Evolutionary conservation across 2,329 filamentous ascomycete species (phyloP).

Genomic region (Stylonectria norvegica): DNA sequence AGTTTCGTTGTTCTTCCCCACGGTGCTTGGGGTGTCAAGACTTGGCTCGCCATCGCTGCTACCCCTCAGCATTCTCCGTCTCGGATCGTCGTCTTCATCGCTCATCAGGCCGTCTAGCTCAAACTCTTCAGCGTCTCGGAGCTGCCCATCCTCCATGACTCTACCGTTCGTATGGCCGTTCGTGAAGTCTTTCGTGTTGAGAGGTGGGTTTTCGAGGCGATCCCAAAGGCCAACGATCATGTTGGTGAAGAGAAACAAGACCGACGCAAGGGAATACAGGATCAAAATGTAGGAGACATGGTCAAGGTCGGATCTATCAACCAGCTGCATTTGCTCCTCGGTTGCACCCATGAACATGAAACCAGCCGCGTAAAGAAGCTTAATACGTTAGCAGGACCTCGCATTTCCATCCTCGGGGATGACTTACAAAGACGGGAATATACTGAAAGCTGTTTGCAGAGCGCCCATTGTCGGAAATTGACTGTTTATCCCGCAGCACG

Average conservation of each 20-base stretch:
- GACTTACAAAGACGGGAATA: conserved; percentile 55
- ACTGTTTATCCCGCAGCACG: conserved; percentile 69
- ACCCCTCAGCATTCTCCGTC: conserved; percentile 36
- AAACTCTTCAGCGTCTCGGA: conserved; percentile 85
- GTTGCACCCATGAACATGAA: conserved; percentile 98
- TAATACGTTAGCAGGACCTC: conserved; percentile 9
- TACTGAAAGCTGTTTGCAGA: conserved; percentile 63
- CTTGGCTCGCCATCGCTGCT: conserved; percentile 27
- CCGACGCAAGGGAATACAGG: conserved; percentile 82
- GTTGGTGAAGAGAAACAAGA: conserved; percentile 87
- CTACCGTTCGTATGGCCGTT: conserved; percentile 37
- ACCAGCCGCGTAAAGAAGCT: conserved; percentile 87
- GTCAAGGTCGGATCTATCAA: conserved; percentile 71
- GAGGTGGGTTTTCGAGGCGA: conserved; percentile 44
- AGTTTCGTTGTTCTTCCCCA: conserved; percentile 32
- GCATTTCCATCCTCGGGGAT: not conserved
- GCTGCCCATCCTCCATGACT: conserved; percentile 49
- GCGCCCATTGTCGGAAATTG: conserved; percentile 62
- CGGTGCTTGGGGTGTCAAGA: conserved; percentile 42
- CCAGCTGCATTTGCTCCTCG: conserved; percentile 87
- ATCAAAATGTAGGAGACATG: conserved; percentile 92
- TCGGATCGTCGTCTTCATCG: conserved; percentile 72
- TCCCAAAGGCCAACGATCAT: conserved; percentile 85
- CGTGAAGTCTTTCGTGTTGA: conserved; percentile 34
- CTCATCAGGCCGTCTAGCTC: conserved; percentile 88